These are phyloP conservation scores for Clavariopsis aquatica DNA, from an alignment of 495 filamentous ascomycete genomes.

Conservation along the genomic window DNA sequence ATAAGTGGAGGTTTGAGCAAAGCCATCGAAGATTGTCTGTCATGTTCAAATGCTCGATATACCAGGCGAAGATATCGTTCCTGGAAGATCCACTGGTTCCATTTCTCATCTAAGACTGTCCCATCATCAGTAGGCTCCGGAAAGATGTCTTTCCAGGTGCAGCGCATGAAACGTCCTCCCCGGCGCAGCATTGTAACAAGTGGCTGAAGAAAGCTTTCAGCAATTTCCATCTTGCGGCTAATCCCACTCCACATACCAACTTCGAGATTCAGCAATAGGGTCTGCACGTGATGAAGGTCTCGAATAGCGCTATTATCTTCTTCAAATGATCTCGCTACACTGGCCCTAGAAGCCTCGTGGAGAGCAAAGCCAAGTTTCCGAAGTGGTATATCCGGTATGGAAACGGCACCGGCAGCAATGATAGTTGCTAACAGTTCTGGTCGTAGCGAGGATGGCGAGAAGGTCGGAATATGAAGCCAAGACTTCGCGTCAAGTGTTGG, in stretches of 20 bases:
- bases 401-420: slow-evolving; percentile 58
- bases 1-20: slow-evolving; percentile 59
- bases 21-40: slow-evolving; percentile 60
- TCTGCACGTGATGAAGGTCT: slow-evolving; percentile 58
- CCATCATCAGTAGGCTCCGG: slow-evolving; percentile 52
- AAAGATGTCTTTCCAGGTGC: slow-evolving; percentile 51
- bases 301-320: slow-evolving; percentile 59
- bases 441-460: slow-evolving; percentile 48
- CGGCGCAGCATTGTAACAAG: slow-evolving; percentile 51
- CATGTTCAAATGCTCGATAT: slow-evolving; percentile 59
- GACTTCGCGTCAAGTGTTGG: slow-evolving; percentile 53
- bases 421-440: slow-evolving; percentile 59
- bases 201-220: slow-evolving; percentile 59
- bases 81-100: slow-evolving; percentile 56
- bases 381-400: slow-evolving; percentile 57
- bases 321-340: slow-evolving; percentile 57
- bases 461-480: slow-evolving; percentile 61
- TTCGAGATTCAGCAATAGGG: slow-evolving; percentile 56
- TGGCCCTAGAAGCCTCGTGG: slow-evolving; percentile 59
- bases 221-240: slow-evolving; percentile 67
- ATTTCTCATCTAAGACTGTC: slow-evolving; percentile 56
- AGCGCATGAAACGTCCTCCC: slow-evolving; percentile 48
- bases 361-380: slow-evolving; percentile 65
- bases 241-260: slow-evolving; percentile 69
- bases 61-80: slow-evolving; percentile 51